Base-by-base conservation (phyloP, 2,329 filamentous ascomycete genomes). In the Alternaria infectoria region DNA sequence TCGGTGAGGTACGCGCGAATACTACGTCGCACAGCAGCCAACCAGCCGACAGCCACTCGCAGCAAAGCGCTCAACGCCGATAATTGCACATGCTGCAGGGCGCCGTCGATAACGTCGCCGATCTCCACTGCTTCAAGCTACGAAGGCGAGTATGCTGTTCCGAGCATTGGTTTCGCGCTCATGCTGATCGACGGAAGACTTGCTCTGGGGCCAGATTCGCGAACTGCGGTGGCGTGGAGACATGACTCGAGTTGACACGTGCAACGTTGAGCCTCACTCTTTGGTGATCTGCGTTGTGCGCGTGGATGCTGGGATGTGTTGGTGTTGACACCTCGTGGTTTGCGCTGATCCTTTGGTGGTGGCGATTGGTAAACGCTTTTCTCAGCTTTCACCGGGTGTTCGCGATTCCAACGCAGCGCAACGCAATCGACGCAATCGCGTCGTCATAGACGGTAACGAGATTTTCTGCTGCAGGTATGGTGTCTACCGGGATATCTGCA, bases 21-120 rank as follows among this genome's bases (percentile, higher is more conserved):
- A 54, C 32, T 36, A 63, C 63, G 60, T 69, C 46, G 44, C 63
- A 68, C 68, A 19, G 15, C 60, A 61, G 30, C 1, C 21, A n/a
- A 11, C 5, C 10, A 19, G 30, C 19, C 19, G 21, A 36, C 9
- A 25, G 1, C 13, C 49, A 40, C 30, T 25, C 5, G 30, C 19
- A 25, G 30, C 5, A 21, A 25, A 52, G 49, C 49, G 49, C 49
- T 52, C 49, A 52, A 15, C 19, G 49, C 49, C 30, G 49, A 25
- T 4, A 12, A 57, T 6, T 25, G n/a, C 13, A 8, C 54, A 32
- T 28, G 25, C 23, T 19, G n/a, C 40, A 19, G 15, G 52, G 50
- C 61, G 43, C 12, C 47, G 36, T 50, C 30, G 12, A 15, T 15
- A 23, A 51, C 12, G 12, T 13, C 6, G 23, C 30, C 7, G 13